Percentiles rank a stretch among this genome's conserved stretches.
Evolutionary conservation across 257 asterid genomes (phyloP).

Genomic region (Solanum medicagineum): DNA sequence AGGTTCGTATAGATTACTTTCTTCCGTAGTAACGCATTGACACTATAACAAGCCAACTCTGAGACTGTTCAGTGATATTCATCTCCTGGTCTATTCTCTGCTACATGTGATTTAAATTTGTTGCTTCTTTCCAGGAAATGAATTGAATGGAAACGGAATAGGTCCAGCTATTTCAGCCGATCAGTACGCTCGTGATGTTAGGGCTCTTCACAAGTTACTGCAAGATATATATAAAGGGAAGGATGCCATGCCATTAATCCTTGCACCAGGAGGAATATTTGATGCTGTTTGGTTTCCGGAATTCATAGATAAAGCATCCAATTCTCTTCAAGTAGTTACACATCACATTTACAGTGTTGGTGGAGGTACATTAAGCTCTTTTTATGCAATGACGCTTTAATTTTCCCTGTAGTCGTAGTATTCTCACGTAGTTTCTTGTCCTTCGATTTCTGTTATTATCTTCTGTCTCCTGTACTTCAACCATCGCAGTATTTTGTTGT

Average conservation of each 20-base stretch:
- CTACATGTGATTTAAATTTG: not conserved
- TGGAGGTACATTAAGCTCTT: constrained; percentile 38
- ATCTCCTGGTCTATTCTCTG: not conserved
- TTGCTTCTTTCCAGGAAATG: constrained; percentile 46
- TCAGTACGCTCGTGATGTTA: constrained; percentile 47
- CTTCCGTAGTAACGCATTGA: not conserved
- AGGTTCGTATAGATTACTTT: not conserved
- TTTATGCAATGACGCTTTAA: not conserved
- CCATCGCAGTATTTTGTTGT: not conserved
- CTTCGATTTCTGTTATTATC: not conserved
- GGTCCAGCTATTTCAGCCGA: constrained; percentile 62
- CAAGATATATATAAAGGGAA: constrained; percentile 37
- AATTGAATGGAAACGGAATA: constrained; percentile 65
- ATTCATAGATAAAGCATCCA: constrained; percentile 26
- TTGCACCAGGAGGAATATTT: constrained; percentile 89
- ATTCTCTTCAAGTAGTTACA: constrained; percentile 52
- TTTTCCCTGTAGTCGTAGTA: not conserved
- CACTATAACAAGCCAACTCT: not conserved
- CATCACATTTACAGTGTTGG: constrained; percentile 95
- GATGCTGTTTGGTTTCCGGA: constrained; percentile 48
- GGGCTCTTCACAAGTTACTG: constrained; percentile 28
- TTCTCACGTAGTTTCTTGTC: not conserved
- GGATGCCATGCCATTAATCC: constrained; percentile 36
- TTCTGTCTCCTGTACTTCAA: not conserved
- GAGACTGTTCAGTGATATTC: not conserved